These are phyloP conservation scores for Jatropha podagrica DNA, from an alignment of 441 rosid species.

Conservation along the genomic window DNA sequence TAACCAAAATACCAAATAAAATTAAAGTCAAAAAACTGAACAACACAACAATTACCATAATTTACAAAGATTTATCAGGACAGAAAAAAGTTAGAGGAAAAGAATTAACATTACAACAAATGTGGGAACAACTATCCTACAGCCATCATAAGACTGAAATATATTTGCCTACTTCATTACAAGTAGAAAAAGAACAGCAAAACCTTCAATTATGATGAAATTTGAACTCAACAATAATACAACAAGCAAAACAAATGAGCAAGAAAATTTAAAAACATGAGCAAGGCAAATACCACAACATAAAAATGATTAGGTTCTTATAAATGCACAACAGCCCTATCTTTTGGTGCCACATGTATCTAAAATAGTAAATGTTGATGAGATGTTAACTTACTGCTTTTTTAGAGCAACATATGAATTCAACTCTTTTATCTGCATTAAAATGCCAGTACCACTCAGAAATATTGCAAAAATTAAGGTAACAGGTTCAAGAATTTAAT, in stretches of 20 bases:
- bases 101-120: background rate
- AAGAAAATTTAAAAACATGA: background rate
- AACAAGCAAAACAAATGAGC: background rate
- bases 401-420: constrained; percentile 91
- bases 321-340: background rate
- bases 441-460: constrained; percentile 25
- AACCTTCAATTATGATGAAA: background rate
- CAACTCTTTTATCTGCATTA: constrained; percentile 89
- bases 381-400: constrained; percentile 60
- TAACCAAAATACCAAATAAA: background rate
- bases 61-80: background rate
- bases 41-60: background rate
- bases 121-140: background rate
- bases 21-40: background rate
- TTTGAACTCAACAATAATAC: background rate
- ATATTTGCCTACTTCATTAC: background rate
- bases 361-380: constrained; percentile 4
- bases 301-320: background rate
- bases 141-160: background rate
- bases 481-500: background rate
- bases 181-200: background rate
- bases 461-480: constrained; percentile 1
- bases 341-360: background rate
- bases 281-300: background rate
- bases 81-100: background rate